Evolutionary conservation across 306 rosid genomes (phyloP).

Genomic region (Citrullus amarus): DNA sequence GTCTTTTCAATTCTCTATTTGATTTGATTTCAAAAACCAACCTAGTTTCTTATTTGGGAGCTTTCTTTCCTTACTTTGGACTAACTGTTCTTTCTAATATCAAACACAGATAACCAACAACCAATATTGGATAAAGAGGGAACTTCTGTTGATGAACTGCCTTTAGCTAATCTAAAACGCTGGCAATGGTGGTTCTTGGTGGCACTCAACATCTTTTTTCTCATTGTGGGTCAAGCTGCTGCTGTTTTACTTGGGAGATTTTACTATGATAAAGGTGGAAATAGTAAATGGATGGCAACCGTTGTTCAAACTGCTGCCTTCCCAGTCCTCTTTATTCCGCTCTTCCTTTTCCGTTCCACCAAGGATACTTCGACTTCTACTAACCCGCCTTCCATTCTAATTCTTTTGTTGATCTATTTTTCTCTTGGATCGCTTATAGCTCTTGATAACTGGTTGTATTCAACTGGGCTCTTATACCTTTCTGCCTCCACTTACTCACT

Average conservation of each 20-base stretch:
- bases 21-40: neutral
- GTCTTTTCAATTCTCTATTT: neutral
- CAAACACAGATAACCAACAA: constrained; percentile 45
- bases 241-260: constrained; percentile 86
- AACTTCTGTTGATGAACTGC: constrained; percentile 15
- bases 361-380: constrained; percentile 26
- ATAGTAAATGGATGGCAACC: constrained; percentile 90
- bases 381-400: constrained; percentile 22
- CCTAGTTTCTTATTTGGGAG: neutral
- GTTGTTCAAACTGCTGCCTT: constrained; percentile 79
- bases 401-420: constrained; percentile 34
- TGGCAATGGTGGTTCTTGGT: constrained; percentile 92
- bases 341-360: constrained; percentile 33
- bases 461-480: constrained; percentile 69
- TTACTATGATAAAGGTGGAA: constrained; percentile 83
- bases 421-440: constrained; percentile 53
- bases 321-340: constrained; percentile 53
- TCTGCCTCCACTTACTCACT: constrained; percentile 87
- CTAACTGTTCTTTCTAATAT: neutral
- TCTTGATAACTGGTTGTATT: constrained; percentile 73
- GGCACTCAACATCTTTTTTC: constrained; percentile 43
- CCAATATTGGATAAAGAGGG: constrained; percentile 21
- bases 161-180: constrained; percentile 33
- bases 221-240: constrained; percentile 63
- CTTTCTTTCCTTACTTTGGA: neutral